A percentile compares a stretch with the other conserved stretches of the same genome.
Evolutionary conservation across 352 stramenopile genomes (phyloP).

Genomic region (Thalassiosira ordinaria): DNA sequence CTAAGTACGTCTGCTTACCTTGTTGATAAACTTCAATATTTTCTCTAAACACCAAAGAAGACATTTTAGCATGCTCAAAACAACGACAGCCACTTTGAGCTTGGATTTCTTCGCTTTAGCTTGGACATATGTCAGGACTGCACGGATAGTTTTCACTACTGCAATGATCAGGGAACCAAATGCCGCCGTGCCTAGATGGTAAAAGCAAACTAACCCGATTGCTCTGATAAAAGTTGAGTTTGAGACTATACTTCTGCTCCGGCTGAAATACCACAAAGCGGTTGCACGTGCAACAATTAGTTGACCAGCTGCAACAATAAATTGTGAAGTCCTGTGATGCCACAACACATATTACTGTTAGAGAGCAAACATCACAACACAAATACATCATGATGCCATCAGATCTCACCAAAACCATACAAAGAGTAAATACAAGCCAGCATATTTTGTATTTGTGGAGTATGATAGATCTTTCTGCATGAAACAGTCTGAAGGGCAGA

Average conservation of each 20-base stretch:
- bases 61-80: slow-evolving; percentile 90
- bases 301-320: slow-evolving; percentile 95
- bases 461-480: slow-evolving; percentile 43
- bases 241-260: slow-evolving; percentile 78
- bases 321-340: slow-evolving; percentile 94
- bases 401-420: slow-evolving; percentile 94
- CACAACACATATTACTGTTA: too few relatives aligned
- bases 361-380: too few relatives aligned
- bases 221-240: slow-evolving; percentile 67
- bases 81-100: slow-evolving; percentile 87
- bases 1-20: too few relatives aligned
- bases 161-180: slow-evolving; percentile 96
- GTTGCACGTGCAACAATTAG: slow-evolving; percentile 91
- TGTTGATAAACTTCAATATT: slow-evolving; percentile 95
- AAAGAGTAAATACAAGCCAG: slow-evolving; percentile 89
- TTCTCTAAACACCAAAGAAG: slow-evolving; percentile 94
- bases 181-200: slow-evolving; percentile 94
- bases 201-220: slow-evolving; percentile 73
- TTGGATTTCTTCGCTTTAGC: slow-evolving; percentile 90
- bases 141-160: slow-evolving; percentile 94
- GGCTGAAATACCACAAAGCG: slow-evolving; percentile 87
- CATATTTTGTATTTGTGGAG: slow-evolving; percentile 40
- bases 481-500: slow-evolving; percentile 29
- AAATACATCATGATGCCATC: too few relatives aligned
- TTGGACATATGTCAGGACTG: slow-evolving; percentile 92